Conservation (phyloP, 2,329 filamentous ascomycete genomes). For the Piedraia hortae region DNA sequence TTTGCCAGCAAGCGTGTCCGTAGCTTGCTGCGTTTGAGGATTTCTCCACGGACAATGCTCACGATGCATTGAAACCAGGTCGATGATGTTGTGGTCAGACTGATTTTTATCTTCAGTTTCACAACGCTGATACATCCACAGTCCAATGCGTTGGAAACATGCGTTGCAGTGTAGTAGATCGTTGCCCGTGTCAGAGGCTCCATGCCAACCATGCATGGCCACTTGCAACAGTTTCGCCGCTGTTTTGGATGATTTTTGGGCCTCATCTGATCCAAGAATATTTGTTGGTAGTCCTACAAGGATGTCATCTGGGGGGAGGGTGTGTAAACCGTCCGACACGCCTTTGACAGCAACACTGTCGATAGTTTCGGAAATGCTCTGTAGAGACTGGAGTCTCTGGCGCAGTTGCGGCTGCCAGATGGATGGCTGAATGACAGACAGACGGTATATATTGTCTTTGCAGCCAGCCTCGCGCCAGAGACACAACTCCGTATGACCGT, state of each 20-base stretch:
- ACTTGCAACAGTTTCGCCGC: constrained; percentile 8
- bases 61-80: constrained; percentile 12
- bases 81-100: constrained; percentile 4
- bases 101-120: constrained; percentile 13
- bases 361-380: constrained; percentile 7
- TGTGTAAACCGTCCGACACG: constrained; percentile 7
- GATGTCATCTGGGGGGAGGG: too few species aligned
- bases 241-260: constrained; percentile 2
- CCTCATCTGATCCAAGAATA: constrained; percentile 5
- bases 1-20: constrained; percentile 9
- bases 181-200: constrained; percentile 30
- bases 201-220: constrained; percentile 22
- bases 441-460: constrained; percentile 42
- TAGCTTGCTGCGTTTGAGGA: constrained; percentile 9
- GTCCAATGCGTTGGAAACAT: constrained; percentile 63
- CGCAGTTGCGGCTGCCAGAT: constrained; percentile 12
- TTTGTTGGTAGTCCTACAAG: constrained; percentile 8
- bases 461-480: constrained; percentile 73
- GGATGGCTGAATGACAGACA: constrained; percentile 17
- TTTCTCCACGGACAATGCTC: constrained; percentile 15
- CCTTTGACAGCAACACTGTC: constrained; percentile 7
- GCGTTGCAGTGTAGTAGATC: constrained; percentile 57
- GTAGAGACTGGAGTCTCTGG: constrained; percentile 7
- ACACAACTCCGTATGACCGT: constrained; percentile 54
- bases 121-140: constrained; percentile 72